Percentiles rank a stretch among this genome's conserved stretches.
phyloP scores from a whole-genome alignment of 257 asterid genomes.

The Gentiana dahurica region DNA sequence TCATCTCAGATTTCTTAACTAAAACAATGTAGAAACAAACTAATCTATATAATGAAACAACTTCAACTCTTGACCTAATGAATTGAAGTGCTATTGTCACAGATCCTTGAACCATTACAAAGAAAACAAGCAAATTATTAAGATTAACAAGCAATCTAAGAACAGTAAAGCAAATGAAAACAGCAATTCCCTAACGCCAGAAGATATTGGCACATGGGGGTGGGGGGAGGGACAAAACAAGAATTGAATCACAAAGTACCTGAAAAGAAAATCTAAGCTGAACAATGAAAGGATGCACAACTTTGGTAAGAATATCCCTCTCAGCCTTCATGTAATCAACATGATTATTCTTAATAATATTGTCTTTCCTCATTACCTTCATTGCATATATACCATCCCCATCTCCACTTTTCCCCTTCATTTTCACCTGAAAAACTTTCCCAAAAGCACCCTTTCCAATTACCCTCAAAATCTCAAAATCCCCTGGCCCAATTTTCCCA shows the following conservation, averaged over 20 bases:
- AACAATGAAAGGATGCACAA: slow-evolving; percentile 80
- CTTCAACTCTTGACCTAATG: too few relatives aligned
- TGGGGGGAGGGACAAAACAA: background rate
- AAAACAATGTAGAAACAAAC: too few relatives aligned
- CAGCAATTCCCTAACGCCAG: too few relatives aligned
- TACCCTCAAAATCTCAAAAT: slow-evolving; percentile 81
- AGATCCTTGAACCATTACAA: too few relatives aligned
- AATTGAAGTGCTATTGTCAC: too few relatives aligned
- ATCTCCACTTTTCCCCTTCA: slow-evolving; percentile 27
- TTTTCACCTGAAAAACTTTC: slow-evolving; percentile 88
- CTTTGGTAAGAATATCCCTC: slow-evolving; percentile 91
- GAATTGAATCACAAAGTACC: slow-evolving; percentile 22
- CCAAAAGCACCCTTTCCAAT: slow-evolving; percentile 92
- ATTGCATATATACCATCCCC: slow-evolving; percentile 81
- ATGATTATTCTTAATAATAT: slow-evolving; percentile 82
- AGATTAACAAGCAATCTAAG: too few relatives aligned
- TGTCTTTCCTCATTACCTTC: slow-evolving; percentile 90
- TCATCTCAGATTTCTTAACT: too few relatives aligned
- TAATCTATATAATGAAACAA: too few relatives aligned
- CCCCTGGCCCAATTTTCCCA: slow-evolving; percentile 52
- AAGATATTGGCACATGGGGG: background rate
- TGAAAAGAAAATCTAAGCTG: slow-evolving; percentile 84
- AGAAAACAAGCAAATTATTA: too few relatives aligned
- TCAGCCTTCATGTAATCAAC: slow-evolving; percentile 90
- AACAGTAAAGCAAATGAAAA: too few relatives aligned